Evolutionary conservation across 2,329 filamentous ascomycete genomes (phyloP).

Genomic region (Magnaporthales sp.): DNA sequence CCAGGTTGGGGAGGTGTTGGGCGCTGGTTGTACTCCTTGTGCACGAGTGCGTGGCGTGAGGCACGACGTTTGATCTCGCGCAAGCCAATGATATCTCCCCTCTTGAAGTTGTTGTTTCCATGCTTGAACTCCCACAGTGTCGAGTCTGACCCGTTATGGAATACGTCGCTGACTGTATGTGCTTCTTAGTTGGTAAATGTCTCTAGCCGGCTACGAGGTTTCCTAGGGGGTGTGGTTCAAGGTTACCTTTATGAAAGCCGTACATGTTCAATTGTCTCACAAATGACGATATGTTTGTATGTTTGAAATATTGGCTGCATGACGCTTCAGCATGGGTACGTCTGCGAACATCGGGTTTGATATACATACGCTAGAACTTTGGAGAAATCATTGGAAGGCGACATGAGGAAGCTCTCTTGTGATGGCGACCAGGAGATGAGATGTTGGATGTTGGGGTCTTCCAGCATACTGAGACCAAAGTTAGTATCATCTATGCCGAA

Average conservation of each 20-base stretch:
- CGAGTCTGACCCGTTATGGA: constrained; percentile 88
- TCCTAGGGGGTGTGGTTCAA: neutral
- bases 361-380: constrained; percentile 86
- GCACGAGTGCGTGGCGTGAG: constrained; percentile 85
- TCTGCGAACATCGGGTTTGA: constrained; percentile 1
- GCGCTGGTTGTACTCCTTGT: constrained; percentile 84
- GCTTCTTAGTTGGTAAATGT: neutral
- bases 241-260: constrained; percentile 91
- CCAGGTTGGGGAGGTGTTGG: constrained; percentile 65
- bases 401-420: constrained; percentile 98
- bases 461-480: constrained; percentile 69
- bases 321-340: neutral
- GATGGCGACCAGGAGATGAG: constrained; percentile 92
- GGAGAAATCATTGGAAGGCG: constrained; percentile 91
- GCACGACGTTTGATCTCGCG: constrained; percentile 93
- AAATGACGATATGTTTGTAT: constrained; percentile 98
- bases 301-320: constrained; percentile 91
- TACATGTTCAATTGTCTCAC: constrained; percentile 99
- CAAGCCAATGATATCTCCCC: constrained; percentile 82
- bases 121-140: constrained; percentile 99
- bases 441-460: constrained; percentile 87
- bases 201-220: neutral
- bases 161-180: constrained; percentile 88
- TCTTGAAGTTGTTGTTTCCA: constrained; percentile 93
- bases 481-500: neutral